Percentiles rank a stretch among this genome's conserved stretches.
phyloP scores from a whole-genome alignment of 257 asterid genomes.

The Ocimum tenuiflorum region DNA sequence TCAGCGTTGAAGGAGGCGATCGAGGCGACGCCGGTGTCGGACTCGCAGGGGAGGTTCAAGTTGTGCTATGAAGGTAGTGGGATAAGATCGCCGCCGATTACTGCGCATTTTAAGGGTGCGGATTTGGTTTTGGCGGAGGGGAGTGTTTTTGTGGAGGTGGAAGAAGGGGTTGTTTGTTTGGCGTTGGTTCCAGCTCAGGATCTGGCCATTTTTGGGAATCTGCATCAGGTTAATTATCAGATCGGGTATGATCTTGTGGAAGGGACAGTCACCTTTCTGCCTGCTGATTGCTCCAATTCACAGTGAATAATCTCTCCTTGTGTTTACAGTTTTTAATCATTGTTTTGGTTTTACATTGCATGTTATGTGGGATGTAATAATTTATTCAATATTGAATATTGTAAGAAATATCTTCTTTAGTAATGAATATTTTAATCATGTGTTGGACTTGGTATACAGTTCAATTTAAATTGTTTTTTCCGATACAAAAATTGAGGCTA shows the following conservation, averaged over 20 bases:
- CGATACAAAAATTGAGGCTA: too few relatives aligned
- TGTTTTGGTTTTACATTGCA: too few relatives aligned
- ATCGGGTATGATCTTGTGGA: conserved; percentile 45
- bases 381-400: too few relatives aligned
- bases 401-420: too few relatives aligned
- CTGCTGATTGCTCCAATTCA: conserved; percentile 35
- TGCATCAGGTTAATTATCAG: conserved; percentile 42
- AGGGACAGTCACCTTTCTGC: conserved; percentile 25
- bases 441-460: too few relatives aligned
- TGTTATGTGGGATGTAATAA: too few relatives aligned
- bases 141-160: not conserved
- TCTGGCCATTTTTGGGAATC: conserved; percentile 41
- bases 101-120: not conserved
- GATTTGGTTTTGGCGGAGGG: not conserved
- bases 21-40: not conserved
- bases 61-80: not conserved
- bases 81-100: not conserved
- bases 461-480: too few relatives aligned
- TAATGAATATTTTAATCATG: too few relatives aligned
- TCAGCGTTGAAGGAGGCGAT: not conserved
- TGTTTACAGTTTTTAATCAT: too few relatives aligned
- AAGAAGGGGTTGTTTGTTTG: too few relatives aligned
- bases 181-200: conserved; percentile 20
- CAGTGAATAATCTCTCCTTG: too few relatives aligned
- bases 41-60: not conserved